A percentile compares a stretch with the other conserved stretches of the same genome.
Evolutionary conservation across 306 rosid species (phyloP).

Genomic region (Herpetospermum pedunculosum): DNA sequence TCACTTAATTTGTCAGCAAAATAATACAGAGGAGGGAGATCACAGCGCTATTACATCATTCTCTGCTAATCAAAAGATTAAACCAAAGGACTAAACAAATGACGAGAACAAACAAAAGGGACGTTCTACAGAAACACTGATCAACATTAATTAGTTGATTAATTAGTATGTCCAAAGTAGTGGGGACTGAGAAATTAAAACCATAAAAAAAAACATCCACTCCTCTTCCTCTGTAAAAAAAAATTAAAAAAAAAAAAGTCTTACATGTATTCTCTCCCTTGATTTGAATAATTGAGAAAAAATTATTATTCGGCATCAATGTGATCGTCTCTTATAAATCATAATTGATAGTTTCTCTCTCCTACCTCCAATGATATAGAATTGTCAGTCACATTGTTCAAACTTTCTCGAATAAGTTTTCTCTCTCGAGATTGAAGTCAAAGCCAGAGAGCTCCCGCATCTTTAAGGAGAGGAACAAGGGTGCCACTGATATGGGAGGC

Average conservation of each 20-base stretch:
- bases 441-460: slow-evolving; percentile 10
- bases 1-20: not conserved
- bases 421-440: not conserved
- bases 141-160: not conserved
- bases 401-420: not conserved
- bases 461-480: slow-evolving; percentile 11
- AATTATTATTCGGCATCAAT: not conserved
- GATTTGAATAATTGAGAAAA: not conserved
- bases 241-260: not conserved
- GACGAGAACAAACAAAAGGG: not conserved
- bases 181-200: not conserved
- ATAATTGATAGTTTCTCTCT: too few species aligned
- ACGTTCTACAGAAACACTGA: not conserved
- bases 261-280: not conserved
- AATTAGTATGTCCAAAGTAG: not conserved
- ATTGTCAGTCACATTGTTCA: not conserved
- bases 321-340: too few species aligned
- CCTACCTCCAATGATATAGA: too few species aligned
- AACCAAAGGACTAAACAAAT: not conserved
- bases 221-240: not conserved
- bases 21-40: not conserved
- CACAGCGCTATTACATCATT: not conserved
- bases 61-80: not conserved
- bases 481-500: slow-evolving; percentile 9
- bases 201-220: not conserved